Evolutionary conservation across 75 land plant genomes (phyloP).

Genomic region (Chamaecyparis obtusa): DNA sequence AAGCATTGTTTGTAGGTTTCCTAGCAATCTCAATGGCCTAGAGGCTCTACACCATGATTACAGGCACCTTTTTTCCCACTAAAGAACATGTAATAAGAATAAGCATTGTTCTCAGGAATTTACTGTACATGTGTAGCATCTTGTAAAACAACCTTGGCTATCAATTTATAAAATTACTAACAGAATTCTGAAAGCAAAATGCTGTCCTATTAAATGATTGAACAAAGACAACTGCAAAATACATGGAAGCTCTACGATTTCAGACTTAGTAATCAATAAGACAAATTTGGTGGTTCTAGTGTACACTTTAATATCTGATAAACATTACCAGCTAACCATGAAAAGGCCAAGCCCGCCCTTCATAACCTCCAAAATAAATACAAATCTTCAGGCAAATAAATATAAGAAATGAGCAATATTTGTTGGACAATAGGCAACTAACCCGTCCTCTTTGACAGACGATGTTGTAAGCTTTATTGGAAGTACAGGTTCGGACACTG

Average conservation of each 20-base stretch:
- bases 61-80: not conserved
- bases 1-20: too few species aligned
- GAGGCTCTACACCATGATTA: too few species aligned
- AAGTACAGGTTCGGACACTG: constrained; percentile 6
- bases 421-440: not conserved
- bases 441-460: not conserved
- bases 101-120: not conserved
- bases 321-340: not conserved
- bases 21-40: too few species aligned
- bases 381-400: not conserved
- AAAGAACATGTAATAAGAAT: not conserved
- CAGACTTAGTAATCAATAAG: not conserved
- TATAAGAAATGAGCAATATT: not conserved
- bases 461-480: constrained; percentile 6
- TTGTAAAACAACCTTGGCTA: too few species aligned
- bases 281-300: not conserved
- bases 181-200: not conserved
- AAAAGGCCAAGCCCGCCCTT: not conserved
- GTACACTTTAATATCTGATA: not conserved
- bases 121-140: not conserved
- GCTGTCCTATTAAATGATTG: not conserved
- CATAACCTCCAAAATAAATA: not conserved
- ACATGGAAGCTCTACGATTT: not conserved
- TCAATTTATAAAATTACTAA: not conserved
- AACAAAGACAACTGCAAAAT: not conserved